Evolutionary conservation across 768 basidiomycete species (phyloP), one percentile per base, ranked within the genome.

Genomic region (Xanthoconium stramineum): DNA sequence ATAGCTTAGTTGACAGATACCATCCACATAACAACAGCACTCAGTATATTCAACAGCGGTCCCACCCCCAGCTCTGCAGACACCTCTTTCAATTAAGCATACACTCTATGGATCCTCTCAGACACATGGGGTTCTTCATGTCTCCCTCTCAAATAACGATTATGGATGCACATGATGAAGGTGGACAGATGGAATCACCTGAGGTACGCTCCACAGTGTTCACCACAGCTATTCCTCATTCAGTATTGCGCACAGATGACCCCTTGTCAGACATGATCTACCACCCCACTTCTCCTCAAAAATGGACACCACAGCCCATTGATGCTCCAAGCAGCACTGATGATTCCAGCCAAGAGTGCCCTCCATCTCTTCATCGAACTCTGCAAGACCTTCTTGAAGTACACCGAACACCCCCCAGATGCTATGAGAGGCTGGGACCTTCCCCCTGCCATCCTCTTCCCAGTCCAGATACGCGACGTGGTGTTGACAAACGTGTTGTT

Each of bases 331-430:
- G 78, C 84, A 6, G 66, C 78, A 19, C 71, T 98, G 14, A 77
- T 71, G 3, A 69, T 98, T 17, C 93, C 94, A 0, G 76, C 91
- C 9, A 74, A 76, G 38, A 79, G 81, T 54, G 85, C 82, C 0
- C 66, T 93, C 7, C 76, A 78, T 9, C 73, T 98, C 51, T 80
- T 77, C 17, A 78, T 95, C 68, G 88, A 88, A 35, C 84, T 94
- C 65, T 79, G 82, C 36, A 94, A 94, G 69, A 81, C 88, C 1
- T 97, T 94, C 67, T 74, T 99, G 52, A 84, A 88, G 50, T 98
- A 98, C 69, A 95, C 93, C 12, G 95, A 98, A 66, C 95, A 98
- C 69, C 94, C 89, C 12, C 94, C 95, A 0, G 96, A 98, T 66
- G 92, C 96, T 3, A 89, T 94, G 67, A 80, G 97, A 39, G 97